Evolutionary conservation across 2,329 filamentous ascomycete genomes (phyloP), one percentile per base, ranked within the genome.

Genomic region (Fusarium sulawesiense): DNA sequence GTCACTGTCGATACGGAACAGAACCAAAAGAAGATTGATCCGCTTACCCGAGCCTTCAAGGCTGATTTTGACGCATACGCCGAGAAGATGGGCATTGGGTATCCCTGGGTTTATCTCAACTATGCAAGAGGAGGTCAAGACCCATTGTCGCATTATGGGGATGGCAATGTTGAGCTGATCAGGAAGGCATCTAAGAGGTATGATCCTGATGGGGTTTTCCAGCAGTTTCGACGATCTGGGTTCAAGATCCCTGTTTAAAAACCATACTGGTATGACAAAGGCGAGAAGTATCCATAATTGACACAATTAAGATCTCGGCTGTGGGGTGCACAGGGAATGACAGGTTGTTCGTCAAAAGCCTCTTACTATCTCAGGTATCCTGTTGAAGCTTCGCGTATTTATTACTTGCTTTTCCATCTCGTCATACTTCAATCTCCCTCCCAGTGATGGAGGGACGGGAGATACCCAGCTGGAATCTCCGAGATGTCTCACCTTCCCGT

Each of bases 301-400:
- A 37, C 32, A 37, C n/a, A n/a, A n/a, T n/a, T n/a, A n/a, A n/a
- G n/a, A n/a, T n/a, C n/a, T n/a, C n/a, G n/a, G n/a, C n/a, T n/a
- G n/a, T n/a, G n/a, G n/a, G n/a, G n/a, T n/a, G n/a, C n/a, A n/a
- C n/a, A n/a, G n/a, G n/a, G n/a, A n/a, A n/a, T 18, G 5, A 37
- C 2, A 11, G 0, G 3, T 11, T n/a, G 0, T n/a, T 4, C 6
- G 8, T 11, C 16, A 11, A n/a, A 18, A 37, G 1, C 5, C 16
- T 11, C 16, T 18, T 10, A 37, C 34, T n/a, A 4, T n/a, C n/a
- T n/a, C n/a, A n/a, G n/a, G n/a, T n/a, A n/a, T n/a, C n/a, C n/a
- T n/a, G n/a, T n/a, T n/a, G n/a, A n/a, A n/a, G n/a, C 21, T 21
- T 21, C 5, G 21, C 21, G 4, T 21, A 4, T 21, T 5, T 21